Conservation (phyloP, 495 filamentous ascomycete genomes). For the Aspergillus carlsbadensis region DNA sequence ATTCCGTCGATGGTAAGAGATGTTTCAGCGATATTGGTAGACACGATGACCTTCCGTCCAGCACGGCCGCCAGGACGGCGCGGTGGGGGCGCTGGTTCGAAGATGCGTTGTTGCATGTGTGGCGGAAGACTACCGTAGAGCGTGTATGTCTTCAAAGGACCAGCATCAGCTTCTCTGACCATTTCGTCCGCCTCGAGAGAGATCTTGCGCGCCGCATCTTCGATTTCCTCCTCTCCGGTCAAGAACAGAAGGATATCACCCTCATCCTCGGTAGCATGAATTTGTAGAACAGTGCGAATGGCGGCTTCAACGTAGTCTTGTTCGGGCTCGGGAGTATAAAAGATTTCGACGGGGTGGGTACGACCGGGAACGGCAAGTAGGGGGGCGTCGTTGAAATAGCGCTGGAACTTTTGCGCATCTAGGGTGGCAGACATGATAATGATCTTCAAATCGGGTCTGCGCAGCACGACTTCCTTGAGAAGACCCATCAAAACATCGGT, state of each 20-base stretch:
- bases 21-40: slow-evolving; percentile 98
- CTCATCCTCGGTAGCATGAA: slow-evolving; percentile 87
- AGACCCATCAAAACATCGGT: slow-evolving; percentile 97
- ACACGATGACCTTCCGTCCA: slow-evolving; percentile 92
- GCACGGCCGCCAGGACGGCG: slow-evolving; percentile 72
- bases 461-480: slow-evolving; percentile 76
- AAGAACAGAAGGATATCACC: slow-evolving; percentile 96
- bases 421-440: slow-evolving; percentile 98
- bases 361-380: slow-evolving; percentile 91
- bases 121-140: slow-evolving; percentile 94
- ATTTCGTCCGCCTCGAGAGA: slow-evolving; percentile 87
- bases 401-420: slow-evolving; percentile 96
- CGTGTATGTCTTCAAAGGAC: slow-evolving; percentile 85
- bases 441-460: slow-evolving; percentile 86
- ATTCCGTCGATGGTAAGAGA: slow-evolving; percentile 98
- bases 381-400: slow-evolving; percentile 95
- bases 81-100: slow-evolving; percentile 80
- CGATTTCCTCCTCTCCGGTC: slow-evolving; percentile 98
- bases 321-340: slow-evolving; percentile 96
- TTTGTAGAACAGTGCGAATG: slow-evolving; percentile 90
- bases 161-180: slow-evolving; percentile 82
- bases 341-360: slow-evolving; percentile 96
- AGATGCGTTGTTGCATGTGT: slow-evolving; percentile 89
- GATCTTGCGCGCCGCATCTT: slow-evolving; percentile 92
- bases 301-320: slow-evolving; percentile 96